These are phyloP conservation scores for Solanum aculeatissimum DNA, from an alignment of 305 asterid species.

Conservation along the genomic window DNA sequence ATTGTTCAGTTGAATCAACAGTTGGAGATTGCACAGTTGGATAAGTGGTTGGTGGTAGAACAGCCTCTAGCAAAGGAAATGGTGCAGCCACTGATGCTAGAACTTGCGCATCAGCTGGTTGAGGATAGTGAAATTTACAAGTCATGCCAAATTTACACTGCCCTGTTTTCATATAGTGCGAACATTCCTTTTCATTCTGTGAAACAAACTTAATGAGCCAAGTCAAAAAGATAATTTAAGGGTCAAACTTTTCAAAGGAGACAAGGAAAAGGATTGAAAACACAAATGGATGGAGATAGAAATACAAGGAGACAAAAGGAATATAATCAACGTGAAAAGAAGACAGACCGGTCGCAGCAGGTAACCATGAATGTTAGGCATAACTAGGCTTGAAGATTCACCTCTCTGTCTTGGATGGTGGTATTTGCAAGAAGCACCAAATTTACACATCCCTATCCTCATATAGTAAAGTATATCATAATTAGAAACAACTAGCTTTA, in stretches of 20 bases:
- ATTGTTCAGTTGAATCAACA: slow-evolving; percentile 56
- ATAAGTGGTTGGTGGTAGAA: slow-evolving; percentile 33
- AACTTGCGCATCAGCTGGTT: slow-evolving; percentile 46
- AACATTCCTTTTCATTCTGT: slow-evolving; percentile 94
- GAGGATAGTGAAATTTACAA: slow-evolving; percentile 94
- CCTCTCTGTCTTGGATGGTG: slow-evolving; percentile 87
- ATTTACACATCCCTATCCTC: slow-evolving; percentile 85
- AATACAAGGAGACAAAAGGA: not conserved
- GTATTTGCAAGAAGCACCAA: slow-evolving; percentile 89
- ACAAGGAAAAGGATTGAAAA: not conserved
- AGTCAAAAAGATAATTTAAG: slow-evolving; percentile 2
- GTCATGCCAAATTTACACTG: slow-evolving; percentile 85
- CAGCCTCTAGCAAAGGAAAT: slow-evolving; percentile 34
- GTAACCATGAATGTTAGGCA: slow-evolving; percentile 52
- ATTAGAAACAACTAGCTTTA: not conserved
- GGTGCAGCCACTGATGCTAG: slow-evolving; percentile 34
- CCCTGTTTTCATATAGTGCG: slow-evolving; percentile 73
- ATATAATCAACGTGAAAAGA: slow-evolving; percentile 1
- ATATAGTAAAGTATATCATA: slow-evolving; percentile 60
- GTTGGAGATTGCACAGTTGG: slow-evolving; percentile 24
- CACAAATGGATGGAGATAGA: not conserved
- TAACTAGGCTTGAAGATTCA: slow-evolving; percentile 46
- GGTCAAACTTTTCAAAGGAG: not conserved
- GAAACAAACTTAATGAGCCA: slow-evolving; percentile 11
- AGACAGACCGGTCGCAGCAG: slow-evolving; percentile 76